A percentile compares a stretch with the other conserved stretches of the same genome.
These are phyloP conservation scores for Yamadazyma membranifaciens DNA, from an alignment of 1,139 yeast genomes.

Conservation along the genomic window DNA sequence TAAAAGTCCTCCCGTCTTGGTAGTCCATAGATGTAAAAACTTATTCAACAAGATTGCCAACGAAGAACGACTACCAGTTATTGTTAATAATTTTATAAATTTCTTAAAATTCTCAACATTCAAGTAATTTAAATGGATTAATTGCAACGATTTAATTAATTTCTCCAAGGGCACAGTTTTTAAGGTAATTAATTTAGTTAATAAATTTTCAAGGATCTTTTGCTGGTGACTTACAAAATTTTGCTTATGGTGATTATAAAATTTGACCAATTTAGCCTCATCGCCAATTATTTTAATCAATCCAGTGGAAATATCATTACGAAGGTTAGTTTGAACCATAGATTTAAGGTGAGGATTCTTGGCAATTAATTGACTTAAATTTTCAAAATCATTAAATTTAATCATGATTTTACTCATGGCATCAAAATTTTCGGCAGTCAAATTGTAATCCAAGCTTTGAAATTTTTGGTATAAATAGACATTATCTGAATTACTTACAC, in stretches of 20 bases:
- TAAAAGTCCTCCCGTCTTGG: constrained; percentile 17
- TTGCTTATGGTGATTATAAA: constrained; percentile 6
- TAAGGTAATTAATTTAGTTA: constrained; percentile 8
- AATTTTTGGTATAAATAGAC: constrained; percentile 12
- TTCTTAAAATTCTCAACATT: constrained; percentile 23
- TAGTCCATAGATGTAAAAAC: constrained; percentile 17
- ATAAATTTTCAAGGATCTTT: constrained; percentile 9
- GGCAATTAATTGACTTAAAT: not conserved
- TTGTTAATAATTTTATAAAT: constrained; percentile 28
- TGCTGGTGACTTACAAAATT: constrained; percentile 13
- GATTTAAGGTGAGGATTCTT: constrained; percentile 1
- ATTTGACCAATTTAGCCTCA: constrained; percentile 5
- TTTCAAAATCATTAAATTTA: constrained; percentile 9
- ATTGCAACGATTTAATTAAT: constrained; percentile 2
- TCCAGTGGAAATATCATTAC: constrained; percentile 6
- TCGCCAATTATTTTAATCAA: constrained; percentile 11
- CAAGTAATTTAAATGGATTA: constrained; percentile 13
- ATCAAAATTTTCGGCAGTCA: constrained; percentile 6
- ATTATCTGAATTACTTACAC: constrained; percentile 11
- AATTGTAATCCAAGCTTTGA: constrained; percentile 2
- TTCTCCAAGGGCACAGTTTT: constrained; percentile 1
- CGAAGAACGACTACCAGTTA: constrained; percentile 21
- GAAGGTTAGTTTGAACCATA: constrained; percentile 6
- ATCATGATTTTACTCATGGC: constrained; percentile 9
- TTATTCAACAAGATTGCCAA: constrained; percentile 31